Evolutionary conservation across 1,284 basidiomycete species (phyloP), one percentile per base, ranked within the genome.

Genomic region (Malassezia vespertilionis): DNA sequence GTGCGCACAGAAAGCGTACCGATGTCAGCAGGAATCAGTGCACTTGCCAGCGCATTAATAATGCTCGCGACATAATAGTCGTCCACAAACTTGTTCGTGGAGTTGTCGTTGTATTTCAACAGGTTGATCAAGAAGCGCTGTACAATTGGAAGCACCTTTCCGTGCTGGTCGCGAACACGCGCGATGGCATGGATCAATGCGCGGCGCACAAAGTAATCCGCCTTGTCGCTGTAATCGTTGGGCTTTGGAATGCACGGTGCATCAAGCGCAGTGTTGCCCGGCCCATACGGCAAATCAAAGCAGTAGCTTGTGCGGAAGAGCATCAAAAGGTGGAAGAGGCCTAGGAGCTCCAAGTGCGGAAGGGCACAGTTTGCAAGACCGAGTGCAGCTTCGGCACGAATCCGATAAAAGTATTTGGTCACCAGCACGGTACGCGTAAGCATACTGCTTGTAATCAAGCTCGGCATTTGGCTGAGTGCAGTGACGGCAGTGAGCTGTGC

Each of bases 321-420:
- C 74, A 95, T 96, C 75, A 95, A 83, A 22, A 97, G 78, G 65
- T 93, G 87, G 73, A 96, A 97, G 12, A 95, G 77, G 4, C 93
- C 93, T 44, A 97, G 75, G 67, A 84, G 86, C 49, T 88, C 82
- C 26, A 88, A 75, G 50, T 77, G 76, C 48, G 79, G 81, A 45
- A 82, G 78, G n/a, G 84, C 86, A 65, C 85, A 89, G 82, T 88
- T 71, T 38, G 89, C 82, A 26, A 97, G 77, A 1, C 87, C 86
- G 33, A 82, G 73, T 4, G 86, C 87, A 1, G 93, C 93, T 72
- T 96, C 93, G 72, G 86, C 89, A 9, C 93, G 83, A 44, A 97
- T 85, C n/a, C 90, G 83, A 71, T 84, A 93, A 72, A 86, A 96
- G 73, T 97, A 97, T 69, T 95, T 95, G 30, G 84, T 81, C 18